Evolutionary conservation across 768 basidiomycete species (phyloP).

Genomic region (Hebeloma cylindrosporum): DNA sequence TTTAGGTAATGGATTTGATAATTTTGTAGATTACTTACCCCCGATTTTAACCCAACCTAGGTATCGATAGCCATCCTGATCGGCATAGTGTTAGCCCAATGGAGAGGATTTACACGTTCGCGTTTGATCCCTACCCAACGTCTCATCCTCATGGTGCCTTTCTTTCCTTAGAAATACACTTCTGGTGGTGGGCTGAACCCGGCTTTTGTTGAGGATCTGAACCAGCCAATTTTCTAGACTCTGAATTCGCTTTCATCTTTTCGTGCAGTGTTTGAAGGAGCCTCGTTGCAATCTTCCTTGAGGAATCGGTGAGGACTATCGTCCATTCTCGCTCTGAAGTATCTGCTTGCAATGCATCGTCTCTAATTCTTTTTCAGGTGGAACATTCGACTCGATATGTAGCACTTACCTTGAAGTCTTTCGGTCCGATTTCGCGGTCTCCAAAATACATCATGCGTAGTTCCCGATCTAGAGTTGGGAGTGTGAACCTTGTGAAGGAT

Average conservation of each 20-base stretch:
- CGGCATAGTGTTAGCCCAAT: conserved; percentile 23
- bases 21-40: conserved; percentile 21
- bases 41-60: not conserved
- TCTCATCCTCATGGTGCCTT: not conserved
- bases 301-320: conserved; percentile 19
- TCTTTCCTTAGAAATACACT: conserved; percentile 24
- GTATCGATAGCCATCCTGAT: not conserved
- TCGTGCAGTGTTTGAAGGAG: conserved; percentile 22
- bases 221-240: conserved; percentile 16
- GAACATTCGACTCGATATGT: too few species aligned
- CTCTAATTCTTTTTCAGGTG: too few species aligned
- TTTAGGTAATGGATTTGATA: conserved; percentile 30
- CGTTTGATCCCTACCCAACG: not conserved
- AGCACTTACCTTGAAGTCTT: too few species aligned
- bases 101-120: conserved; percentile 33
- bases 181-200: conserved; percentile 19
- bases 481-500: too few species aligned
- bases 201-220: not conserved
- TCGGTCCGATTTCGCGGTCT: too few species aligned
- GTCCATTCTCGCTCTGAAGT: too few species aligned
- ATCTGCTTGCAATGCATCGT: too few species aligned
- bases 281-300: conserved; percentile 20
- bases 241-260: conserved; percentile 27
- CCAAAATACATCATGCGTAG: too few species aligned
- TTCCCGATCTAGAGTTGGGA: too few species aligned